Evolutionary conservation across 2,329 filamentous ascomycete genomes (phyloP), one percentile per base, ranked within the genome.

Genomic region (Knufia petricola): DNA sequence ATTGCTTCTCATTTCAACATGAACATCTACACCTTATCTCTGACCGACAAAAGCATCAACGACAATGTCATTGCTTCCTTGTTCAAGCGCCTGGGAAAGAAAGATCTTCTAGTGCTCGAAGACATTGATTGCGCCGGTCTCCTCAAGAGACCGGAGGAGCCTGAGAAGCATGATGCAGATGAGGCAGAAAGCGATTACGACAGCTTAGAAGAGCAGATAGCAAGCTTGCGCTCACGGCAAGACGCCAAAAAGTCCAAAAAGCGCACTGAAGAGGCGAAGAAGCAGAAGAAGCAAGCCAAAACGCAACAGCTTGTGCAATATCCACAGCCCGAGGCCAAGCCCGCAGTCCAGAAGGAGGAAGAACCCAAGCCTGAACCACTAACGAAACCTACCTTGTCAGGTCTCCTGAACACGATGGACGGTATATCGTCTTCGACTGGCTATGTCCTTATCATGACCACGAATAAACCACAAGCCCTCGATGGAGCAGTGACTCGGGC

Each of bases 371-470:
- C 26, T 12, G 26, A 28, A 28, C 26, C 26, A 9, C 24, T 41
- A 10, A 50, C 43, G 38, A 38, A 49, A 6, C 85, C 88, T 55
- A 85, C 84, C 0, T 73, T 92, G 1, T 86, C 84, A 0, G 85
- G 85, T 0, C 73, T 94, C 1, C 74, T 94, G 46, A 92, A 94
- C 64, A 82, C 84, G 50, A 87, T 92, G 34, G 86, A 94, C 59
- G 85, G 87, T 47, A 85, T 88, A 1, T 84, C 83, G 1, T 84
- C 81, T 2, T 84, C 86, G 58, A 85, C 90, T 66, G 85, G 85
- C 21, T 77, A 84, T 39, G 77, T 90, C 10, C 74, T 90, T n/a
- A 81, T 90, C 67, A 87, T 89, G 82, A 88, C 85, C 0, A 87
- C 84, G 26, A 92, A 90, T 64, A 76, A 79, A 51, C 81, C 82